phyloP scores from a whole-genome alignment of 202 grass and related monocot species.

The Musa balbisiana region DNA sequence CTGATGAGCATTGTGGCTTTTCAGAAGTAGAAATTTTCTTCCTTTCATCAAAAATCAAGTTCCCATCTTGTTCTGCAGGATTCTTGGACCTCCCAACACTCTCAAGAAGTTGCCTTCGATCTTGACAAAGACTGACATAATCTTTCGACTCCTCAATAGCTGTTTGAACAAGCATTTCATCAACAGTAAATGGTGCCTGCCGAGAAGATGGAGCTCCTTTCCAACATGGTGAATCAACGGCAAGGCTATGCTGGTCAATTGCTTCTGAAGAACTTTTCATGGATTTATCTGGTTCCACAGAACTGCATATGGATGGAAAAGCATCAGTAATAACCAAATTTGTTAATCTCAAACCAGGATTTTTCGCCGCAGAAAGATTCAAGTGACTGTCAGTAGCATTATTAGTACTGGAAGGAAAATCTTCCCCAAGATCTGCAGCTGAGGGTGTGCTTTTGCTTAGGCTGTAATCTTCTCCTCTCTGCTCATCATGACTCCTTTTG shows the following conservation, averaged over 20 bases:
- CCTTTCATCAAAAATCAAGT: neutral
- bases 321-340: neutral
- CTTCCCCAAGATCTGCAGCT: neutral
- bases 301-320: constrained; percentile 3
- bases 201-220: constrained; percentile 50
- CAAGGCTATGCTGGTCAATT: constrained; percentile 49
- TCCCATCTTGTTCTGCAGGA: constrained; percentile 1
- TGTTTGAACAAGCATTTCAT: constrained; percentile 11
- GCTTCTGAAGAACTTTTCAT: constrained; percentile 25
- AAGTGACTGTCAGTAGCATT: neutral
- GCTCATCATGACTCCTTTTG: neutral
- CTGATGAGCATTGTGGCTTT: neutral
- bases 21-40: neutral
- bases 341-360: constrained; percentile 1
- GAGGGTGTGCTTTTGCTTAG: neutral
- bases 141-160: neutral
- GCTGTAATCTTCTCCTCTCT: neutral
- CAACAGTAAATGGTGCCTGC: constrained; percentile 34
- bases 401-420: neutral
- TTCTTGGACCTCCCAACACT: neutral
- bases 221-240: constrained; percentile 76
- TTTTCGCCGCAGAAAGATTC: neutral
- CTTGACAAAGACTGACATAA: neutral
- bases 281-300: constrained; percentile 3
- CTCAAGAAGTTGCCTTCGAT: neutral